Evolutionary conservation across 768 basidiomycete genomes (phyloP).

Genomic region (Leccinum barrowsii): DNA sequence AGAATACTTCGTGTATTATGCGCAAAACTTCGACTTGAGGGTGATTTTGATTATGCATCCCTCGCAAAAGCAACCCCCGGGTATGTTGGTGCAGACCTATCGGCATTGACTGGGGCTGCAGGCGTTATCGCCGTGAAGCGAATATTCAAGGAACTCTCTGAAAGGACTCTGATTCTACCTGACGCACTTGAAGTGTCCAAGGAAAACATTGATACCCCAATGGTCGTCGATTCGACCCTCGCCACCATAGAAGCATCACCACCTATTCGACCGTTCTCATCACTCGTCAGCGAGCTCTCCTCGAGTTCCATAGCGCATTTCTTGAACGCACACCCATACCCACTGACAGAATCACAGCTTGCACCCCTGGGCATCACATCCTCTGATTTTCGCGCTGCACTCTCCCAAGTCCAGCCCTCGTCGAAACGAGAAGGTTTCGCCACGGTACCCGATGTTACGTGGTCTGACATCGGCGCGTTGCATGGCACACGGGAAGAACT

Average conservation of each 20-base stretch:
- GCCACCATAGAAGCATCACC: constrained; percentile 17
- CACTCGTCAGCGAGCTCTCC: constrained; percentile 40
- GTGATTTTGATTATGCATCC: constrained; percentile 80
- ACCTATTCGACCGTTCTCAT: constrained; percentile 31
- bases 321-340: constrained; percentile 79
- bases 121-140: constrained; percentile 96
- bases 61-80: constrained; percentile 95
- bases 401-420: constrained; percentile 91
- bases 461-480: constrained; percentile 94
- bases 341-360: constrained; percentile 76
- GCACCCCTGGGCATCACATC: constrained; percentile 77
- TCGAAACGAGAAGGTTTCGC: constrained; percentile 98
- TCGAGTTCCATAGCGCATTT: constrained; percentile 83
- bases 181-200: constrained; percentile 24
- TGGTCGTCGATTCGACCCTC: constrained; percentile 36
- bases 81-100: constrained; percentile 93
- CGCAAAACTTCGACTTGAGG: constrained; percentile 76
- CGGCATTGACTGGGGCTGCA: constrained; percentile 87
- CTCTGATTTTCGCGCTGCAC: constrained; percentile 74
- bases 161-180: constrained; percentile 58
- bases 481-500: constrained; percentile 83
- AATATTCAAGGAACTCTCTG: constrained; percentile 80
- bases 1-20: constrained; percentile 90
- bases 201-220: constrained; percentile 29
- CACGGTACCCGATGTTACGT: constrained; percentile 92